Base-by-base conservation (phyloP, 225 moss, liverwort and hornwort species). In the Polytrichum formosum region DNA sequence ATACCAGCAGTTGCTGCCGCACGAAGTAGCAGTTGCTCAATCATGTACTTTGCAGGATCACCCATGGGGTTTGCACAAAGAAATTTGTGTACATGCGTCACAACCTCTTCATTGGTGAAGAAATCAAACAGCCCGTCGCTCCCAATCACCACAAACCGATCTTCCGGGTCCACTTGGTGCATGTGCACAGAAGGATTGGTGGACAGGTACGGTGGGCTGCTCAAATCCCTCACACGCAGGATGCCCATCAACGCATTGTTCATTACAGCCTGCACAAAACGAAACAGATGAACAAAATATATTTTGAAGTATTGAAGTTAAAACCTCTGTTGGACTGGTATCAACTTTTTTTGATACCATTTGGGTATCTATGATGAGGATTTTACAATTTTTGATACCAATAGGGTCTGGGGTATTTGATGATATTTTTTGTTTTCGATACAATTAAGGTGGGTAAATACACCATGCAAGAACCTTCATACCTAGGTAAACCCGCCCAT, bases 101-200 rank as follows among this genome's bases (percentile, higher is more conserved):
- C 87, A n/a, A 90, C 88, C 77, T 94, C 94, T 63, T 87, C 83
- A 70, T 94, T 94, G 6, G 87, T 87, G 70, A 92, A 94, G 70
- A 90, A 94, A 68, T 94, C 92, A 7, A 94, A 92, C 67, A 94
- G 88, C 63, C 94, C 94, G 55, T 94, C 94, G 59, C 94, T 94
- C 20, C 94, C 94, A 67, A 90, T 63, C 19, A 94, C 90, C 73
- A 94, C 79, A 70, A 94, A 94, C 71, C 77, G 81, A 65, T 94
- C 94, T 63, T 85, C 89, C 0, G 72, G 75, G 55, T 87, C 76
- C 56, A 94, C 79, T 68, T 76, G 74, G 23, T 87, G 87, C 30
- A 87, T 85, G 55, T 78, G 85, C 16, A 90, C 84, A 5, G 90
- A 92, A 26, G 94, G 89, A 20, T 70, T 70, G 56, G 70, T 35